Percentiles rank a stretch among this genome's conserved stretches.
Evolutionary conservation across 192 early-diverging fungal genomes (phyloP).

Genomic region (Mortierella hygrophila): DNA sequence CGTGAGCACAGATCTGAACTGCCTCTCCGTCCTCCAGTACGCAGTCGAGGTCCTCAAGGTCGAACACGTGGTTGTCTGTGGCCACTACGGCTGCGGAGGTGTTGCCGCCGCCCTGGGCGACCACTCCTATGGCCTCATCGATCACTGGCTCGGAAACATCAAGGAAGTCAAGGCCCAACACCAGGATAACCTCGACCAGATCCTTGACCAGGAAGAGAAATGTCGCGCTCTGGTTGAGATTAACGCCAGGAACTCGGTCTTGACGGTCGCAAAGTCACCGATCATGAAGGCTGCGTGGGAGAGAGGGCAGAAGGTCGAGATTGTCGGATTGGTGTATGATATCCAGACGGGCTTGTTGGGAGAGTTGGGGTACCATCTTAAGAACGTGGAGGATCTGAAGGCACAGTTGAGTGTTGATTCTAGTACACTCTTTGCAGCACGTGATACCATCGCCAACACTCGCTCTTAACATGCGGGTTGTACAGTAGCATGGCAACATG

Average conservation of each 20-base stretch:
- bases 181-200: slow-evolving; percentile 42
- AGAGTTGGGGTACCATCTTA: slow-evolving; percentile 50
- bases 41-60: slow-evolving; percentile 93
- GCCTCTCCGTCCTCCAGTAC: slow-evolving; percentile 92
- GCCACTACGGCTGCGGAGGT: slow-evolving; percentile 83
- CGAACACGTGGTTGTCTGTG: slow-evolving; percentile 94
- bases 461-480: not conserved
- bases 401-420: slow-evolving; percentile 34
- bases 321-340: slow-evolving; percentile 78
- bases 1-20: slow-evolving; percentile 81
- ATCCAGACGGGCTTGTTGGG: slow-evolving; percentile 65
- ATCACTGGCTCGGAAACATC: slow-evolving; percentile 92
- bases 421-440: slow-evolving; percentile 28
- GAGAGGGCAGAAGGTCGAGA: slow-evolving; percentile 75
- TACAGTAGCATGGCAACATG: not conserved
- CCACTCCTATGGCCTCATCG: slow-evolving; percentile 79
- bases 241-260: slow-evolving; percentile 81
- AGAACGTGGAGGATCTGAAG: slow-evolving; percentile 12
- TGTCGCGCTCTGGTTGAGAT: slow-evolving; percentile 72
- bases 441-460: not conserved
- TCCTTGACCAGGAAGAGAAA: slow-evolving; percentile 55
- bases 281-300: slow-evolving; percentile 88
- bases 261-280: slow-evolving; percentile 77
- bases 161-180: slow-evolving; percentile 80
- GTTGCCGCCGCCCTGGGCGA: slow-evolving; percentile 71